Conservation (phyloP, 169 alveolate genomes). For the Perkinsus marinus region DNA sequence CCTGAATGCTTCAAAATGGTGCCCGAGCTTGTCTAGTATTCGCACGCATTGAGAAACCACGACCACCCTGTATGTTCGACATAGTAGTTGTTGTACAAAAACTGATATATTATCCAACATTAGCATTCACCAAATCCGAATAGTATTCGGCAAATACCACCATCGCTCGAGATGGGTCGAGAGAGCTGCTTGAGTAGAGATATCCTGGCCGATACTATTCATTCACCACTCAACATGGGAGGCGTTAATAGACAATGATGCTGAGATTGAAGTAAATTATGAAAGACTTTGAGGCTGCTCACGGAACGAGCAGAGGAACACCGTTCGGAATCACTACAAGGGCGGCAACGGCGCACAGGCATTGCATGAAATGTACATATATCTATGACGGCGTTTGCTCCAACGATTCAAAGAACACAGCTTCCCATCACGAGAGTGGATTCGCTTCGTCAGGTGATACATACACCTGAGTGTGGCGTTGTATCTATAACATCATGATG, state of each 20-base stretch:
- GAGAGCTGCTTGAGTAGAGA: no score
- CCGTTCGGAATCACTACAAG: background rate
- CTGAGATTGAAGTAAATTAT: background rate
- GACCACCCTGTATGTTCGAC: no score
- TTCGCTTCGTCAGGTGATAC: background rate
- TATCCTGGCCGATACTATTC: no score
- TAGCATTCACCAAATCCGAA: no score
- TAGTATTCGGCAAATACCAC: no score
- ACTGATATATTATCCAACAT: no score
- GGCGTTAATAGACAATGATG: background rate
- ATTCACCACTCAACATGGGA: background rate
- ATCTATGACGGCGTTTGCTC: background rate
- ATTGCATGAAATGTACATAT: background rate
- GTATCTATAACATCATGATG: background rate
- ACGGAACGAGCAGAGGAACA: background rate
- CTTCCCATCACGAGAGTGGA: background rate
- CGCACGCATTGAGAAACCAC: no score
- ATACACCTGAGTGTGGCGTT: background rate
- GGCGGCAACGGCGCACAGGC: background rate
- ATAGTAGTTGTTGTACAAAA: no score
- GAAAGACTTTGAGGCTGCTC: background rate
- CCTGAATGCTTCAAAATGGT: no score
- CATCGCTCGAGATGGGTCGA: no score
- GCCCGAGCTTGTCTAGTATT: no score
- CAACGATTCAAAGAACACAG: background rate